Evolutionary conservation across 2,329 filamentous ascomycete genomes (phyloP).

Genomic region (Thielaviopsis musarum): DNA sequence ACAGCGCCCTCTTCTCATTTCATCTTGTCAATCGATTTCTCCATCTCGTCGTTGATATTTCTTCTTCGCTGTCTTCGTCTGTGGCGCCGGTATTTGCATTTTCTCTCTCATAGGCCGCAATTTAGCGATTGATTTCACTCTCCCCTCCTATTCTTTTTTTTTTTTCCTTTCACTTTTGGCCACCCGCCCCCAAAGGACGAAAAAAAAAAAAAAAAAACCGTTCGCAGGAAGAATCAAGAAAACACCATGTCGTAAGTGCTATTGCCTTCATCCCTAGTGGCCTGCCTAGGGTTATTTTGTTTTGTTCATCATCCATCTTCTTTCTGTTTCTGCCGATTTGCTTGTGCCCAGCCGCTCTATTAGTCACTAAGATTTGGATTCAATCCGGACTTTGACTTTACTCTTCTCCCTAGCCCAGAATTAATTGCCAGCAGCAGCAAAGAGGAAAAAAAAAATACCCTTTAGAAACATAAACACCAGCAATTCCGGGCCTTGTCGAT

Average conservation of each 20-base stretch:
- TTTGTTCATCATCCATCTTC: not conserved
- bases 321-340: not conserved
- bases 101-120: not conserved
- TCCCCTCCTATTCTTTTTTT: not conserved
- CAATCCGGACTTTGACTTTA: not conserved
- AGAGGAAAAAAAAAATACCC: not conserved
- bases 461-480: not conserved
- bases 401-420: not conserved
- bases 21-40: not conserved
- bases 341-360: not conserved
- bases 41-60: not conserved
- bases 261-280: not conserved
- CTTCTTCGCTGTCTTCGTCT: not conserved
- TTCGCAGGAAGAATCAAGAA: not conserved
- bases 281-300: not conserved
- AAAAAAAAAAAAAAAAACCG: not conserved
- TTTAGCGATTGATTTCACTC: not conserved
- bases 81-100: not conserved
- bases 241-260: not conserved
- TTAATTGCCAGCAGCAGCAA: too few relatives aligned
- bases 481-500: not conserved
- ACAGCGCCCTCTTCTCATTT: not conserved
- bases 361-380: not conserved
- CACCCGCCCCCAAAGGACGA: not conserved
- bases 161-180: not conserved